Evolutionary conservation across 805 yeast genomes (phyloP), one percentile per base, ranked within the genome.

Genomic region (Teunomyces funiuensis): DNA sequence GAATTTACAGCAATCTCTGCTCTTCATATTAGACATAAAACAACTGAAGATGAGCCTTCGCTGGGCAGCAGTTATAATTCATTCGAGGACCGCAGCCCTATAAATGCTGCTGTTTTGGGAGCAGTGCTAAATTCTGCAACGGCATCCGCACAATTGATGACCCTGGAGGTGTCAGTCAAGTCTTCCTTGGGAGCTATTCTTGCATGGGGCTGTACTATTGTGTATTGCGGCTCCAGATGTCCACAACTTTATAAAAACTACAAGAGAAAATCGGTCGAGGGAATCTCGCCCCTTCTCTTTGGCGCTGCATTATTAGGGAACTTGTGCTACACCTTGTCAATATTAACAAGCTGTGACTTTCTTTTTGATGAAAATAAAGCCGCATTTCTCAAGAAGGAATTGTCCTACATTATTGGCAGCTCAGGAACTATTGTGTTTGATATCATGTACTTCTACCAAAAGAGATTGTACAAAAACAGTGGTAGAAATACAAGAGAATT

Each of bases 371-470:
- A 60, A 1, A 63, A 69, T 29, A 68, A 65, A 50, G 5, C 43
- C 19, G 50, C 49, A 6, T 90, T 85, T 55, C 61, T 88, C 23
- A 46, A 66, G 47, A 80, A 79, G 37, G 96, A 89, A 54, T 59
- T 88, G 40, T 96, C 97, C 0, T 90, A 83, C 56, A 73, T 91
- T 25, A 52, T 89, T 15, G 97, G 97, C 0, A 82, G 93, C 50
- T 76, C 88, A 0, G 97, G 97, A 6, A 89, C 97, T 0, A 75
- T 89, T 14, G 50, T 80, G 2, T 88, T 90, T 60, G 97, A 90
- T 58, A 45, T 81, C 28, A 64, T 79, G 3, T 84, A 83, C 56
- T 82, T 84, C 53, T 82, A 80, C 56, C 93, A 85, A 55, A 63
- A 77, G 33, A 65, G 55, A 42, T 40, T 68, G 7, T 70, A 69